Evolutionary conservation across 2,329 filamentous ascomycete species (phyloP).

Genomic region (Neophaeococcomyces mojaviensis): DNA sequence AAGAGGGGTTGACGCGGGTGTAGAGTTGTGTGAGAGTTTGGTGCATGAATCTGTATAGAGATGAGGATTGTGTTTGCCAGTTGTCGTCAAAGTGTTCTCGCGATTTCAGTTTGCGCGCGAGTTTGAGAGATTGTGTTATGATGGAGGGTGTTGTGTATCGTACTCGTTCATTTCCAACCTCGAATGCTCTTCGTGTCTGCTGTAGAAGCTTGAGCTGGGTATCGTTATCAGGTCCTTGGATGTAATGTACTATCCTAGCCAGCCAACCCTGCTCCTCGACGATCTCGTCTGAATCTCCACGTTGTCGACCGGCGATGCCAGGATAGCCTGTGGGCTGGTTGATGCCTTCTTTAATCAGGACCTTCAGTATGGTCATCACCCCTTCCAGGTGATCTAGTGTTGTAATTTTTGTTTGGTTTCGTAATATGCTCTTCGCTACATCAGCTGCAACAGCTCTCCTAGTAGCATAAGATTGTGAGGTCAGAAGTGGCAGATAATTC

Average conservation of each 20-base stretch:
- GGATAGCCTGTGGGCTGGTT: constrained; percentile 79
- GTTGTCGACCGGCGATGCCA: constrained; percentile 64
- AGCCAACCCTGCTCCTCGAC: constrained; percentile 98
- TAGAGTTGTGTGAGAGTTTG: constrained; percentile 80
- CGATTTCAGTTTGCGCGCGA: constrained; percentile 79
- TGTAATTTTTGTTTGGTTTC: constrained; percentile 71
- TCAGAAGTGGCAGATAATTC: constrained; percentile 80
- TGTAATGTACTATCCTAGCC: constrained; percentile 81
- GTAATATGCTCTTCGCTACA: constrained; percentile 73
- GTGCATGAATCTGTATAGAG: constrained; percentile 93
- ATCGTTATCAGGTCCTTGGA: constrained; percentile 77
- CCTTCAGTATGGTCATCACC: constrained; percentile 78
- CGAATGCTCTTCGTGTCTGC: constrained; percentile 75
- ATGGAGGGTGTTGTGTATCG: constrained; percentile 91
- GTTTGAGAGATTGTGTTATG: constrained; percentile 80
- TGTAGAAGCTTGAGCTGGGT: constrained; percentile 87
- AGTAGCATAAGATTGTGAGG: constrained; percentile 88
- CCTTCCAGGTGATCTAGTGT: constrained; percentile 76
- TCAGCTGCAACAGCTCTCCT: constrained; percentile 84
- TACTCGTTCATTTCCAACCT: constrained; percentile 88
- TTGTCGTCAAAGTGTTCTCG: constrained; percentile 80
- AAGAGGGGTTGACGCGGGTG: constrained; percentile 70
- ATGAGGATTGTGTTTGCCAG: constrained; percentile 65
- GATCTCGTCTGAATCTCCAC: constrained; percentile 89
- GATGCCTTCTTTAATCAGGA: constrained; percentile 87